A percentile compares a stretch with the other conserved stretches of the same genome.
Conservation (phyloP, 2,329 filamentous ascomycete genomes). For the Colletotrichum tropicale region DNA sequence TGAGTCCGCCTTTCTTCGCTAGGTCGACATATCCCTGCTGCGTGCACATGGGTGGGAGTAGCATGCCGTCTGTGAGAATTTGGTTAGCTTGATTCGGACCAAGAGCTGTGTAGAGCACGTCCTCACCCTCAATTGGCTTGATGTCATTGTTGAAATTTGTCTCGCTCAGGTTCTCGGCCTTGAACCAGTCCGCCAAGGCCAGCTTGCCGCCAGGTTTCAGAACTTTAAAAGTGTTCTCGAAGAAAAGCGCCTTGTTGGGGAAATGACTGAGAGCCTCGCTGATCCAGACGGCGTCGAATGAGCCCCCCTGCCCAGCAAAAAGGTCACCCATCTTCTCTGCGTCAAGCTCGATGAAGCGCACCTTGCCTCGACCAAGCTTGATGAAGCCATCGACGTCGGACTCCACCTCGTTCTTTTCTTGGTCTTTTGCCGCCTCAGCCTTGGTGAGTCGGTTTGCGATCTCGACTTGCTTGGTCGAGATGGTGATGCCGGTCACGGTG, state of each 20-base stretch:
- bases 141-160: conserved; percentile 55
- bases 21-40: conserved; percentile 56
- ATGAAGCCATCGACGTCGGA: conserved; percentile 37
- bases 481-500: conserved; percentile 63
- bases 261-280: conserved; percentile 66
- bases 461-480: conserved; percentile 63
- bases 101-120: not conserved
- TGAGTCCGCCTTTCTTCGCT: conserved; percentile 53
- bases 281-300: conserved; percentile 65
- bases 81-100: not conserved
- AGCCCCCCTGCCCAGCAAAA: conserved; percentile 43
- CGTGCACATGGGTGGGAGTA: conserved; percentile 61
- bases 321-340: conserved; percentile 63
- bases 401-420: not conserved
- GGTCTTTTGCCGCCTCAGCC: conserved; percentile 28
- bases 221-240: conserved; percentile 53
- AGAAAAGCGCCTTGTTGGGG: conserved; percentile 63
- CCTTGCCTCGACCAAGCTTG: conserved; percentile 46
- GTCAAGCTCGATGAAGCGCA: conserved; percentile 63
- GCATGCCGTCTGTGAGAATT: conserved; percentile 56
- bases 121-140: conserved; percentile 59
- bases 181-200: conserved; percentile 67
- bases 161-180: conserved; percentile 49
- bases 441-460: conserved; percentile 58
- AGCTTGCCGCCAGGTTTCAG: conserved; percentile 55